Base-by-base conservation (phyloP, 1,284 basidiomycete genomes). In the Filobasidium uniguttulatum region DNA sequence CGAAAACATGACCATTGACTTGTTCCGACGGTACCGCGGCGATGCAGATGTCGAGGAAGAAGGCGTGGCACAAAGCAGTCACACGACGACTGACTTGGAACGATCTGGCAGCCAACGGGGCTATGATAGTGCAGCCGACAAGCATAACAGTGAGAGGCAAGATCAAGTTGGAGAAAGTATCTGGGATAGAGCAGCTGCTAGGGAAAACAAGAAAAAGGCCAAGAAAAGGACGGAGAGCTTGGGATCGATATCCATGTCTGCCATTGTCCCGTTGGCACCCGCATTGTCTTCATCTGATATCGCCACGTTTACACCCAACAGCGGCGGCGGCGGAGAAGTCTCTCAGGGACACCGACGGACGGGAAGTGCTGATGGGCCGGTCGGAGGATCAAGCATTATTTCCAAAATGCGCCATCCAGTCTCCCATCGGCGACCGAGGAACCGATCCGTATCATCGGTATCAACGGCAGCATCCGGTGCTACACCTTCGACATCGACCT, bases 371-470 rank as follows among this genome's bases (percentile, higher is more conserved):
- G 31, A 33, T 33, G 31, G 31, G 10, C 3, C 6, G 14, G 3
- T 26, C 25, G 25, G 25, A 14, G n/a, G n/a, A n/a, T n/a, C n/a
- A n/a, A 43, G 40, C 26, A 10, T 23, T 12, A 10, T 43, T 12
- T 43, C 26, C 23, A 3, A 23, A 5, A 43, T 26, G 14, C 40
- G 40, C 23, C 26, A 3, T 5, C 40, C 37, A 5, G 37, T n/a
- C 12, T 20, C 37, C 2, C 55, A 56, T 17, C 53, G 55, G 20
- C 50, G 64, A 41, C 55, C 59, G 2, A 51, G 64, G 14, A 63
- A 62, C 20, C 60, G 56, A 28, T 60, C 60, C n/a, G 52, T 63
- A 0, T 66, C 64, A 0, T 64, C 64, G 3, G 56, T 53, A 1
- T 60, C 61, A 3, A 60, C 62, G 4, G 52, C 52, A 22, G 50